Percentiles rank a stretch among this genome's conserved stretches.
phyloP scores from a whole-genome alignment of 2,329 filamentous ascomycete species.

The Beauveria australis region DNA sequence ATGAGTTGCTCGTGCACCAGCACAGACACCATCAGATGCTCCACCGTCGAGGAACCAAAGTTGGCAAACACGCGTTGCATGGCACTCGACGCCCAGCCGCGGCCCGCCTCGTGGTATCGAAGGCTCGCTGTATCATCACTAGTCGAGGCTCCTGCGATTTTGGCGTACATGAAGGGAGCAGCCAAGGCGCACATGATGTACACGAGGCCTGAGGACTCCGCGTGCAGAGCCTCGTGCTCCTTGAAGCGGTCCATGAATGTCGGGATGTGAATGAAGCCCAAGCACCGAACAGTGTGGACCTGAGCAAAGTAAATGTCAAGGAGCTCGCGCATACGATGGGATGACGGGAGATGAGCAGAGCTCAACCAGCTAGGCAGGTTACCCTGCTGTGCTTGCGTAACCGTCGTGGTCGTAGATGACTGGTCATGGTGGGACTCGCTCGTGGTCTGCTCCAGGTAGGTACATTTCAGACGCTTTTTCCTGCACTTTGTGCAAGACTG shows the following conservation, averaged over 20 bases:
- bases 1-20: constrained; percentile 7
- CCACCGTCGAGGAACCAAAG: background rate
- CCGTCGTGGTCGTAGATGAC: background rate
- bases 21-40: background rate
- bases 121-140: background rate
- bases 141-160: background rate
- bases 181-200: constrained; percentile 2
- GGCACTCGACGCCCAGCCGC: background rate
- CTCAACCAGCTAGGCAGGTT: background rate
- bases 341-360: background rate
- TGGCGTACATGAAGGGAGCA: background rate
- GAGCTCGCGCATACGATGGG: constrained; percentile 3
- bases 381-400: background rate
- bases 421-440: background rate
- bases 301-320: constrained; percentile 8
- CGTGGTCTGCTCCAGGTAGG: background rate
- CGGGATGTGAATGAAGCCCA: constrained; percentile 3
- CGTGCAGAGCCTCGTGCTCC: background rate
- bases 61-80: background rate
- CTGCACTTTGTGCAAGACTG: background rate
- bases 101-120: background rate
- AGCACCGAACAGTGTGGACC: constrained; percentile 3
- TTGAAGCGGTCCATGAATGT: constrained; percentile 6
- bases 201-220: background rate
- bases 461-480: background rate